phyloP scores from a whole-genome alignment of 768 basidiomycete species.

The Termitomyces heimii region DNA sequence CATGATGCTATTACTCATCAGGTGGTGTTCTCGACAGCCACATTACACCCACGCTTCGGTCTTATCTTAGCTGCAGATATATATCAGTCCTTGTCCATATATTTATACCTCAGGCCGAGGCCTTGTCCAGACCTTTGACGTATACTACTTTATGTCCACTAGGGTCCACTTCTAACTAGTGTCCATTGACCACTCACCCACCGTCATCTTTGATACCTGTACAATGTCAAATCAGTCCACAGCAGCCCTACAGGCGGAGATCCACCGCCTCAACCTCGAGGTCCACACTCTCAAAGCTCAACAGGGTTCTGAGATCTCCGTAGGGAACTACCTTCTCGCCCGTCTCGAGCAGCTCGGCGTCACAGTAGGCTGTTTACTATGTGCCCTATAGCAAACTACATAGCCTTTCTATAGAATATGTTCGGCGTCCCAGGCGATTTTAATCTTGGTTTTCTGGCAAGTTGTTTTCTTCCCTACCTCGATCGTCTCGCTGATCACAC shows the following conservation, averaged over 20 bases:
- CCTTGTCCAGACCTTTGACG: neutral
- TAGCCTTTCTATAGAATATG: neutral
- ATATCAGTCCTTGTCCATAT: neutral
- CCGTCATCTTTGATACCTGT: neutral
- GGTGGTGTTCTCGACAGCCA: neutral
- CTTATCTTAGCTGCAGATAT: neutral
- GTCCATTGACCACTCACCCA: neutral
- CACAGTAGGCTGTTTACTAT: neutral
- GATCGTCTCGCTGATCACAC: neutral
- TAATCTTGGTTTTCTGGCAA: neutral
- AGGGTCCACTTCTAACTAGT: neutral
- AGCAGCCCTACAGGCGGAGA: neutral
- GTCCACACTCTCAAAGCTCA: neutral
- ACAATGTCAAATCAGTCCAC: neutral
- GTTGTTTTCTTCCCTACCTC: neutral
- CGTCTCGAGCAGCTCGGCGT: neutral
- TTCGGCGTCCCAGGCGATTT: neutral
- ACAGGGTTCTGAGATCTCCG: neutral
- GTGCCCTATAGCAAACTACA: neutral
- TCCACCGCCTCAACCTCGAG: neutral
- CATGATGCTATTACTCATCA: neutral
- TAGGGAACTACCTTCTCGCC: neutral
- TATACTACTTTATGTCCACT: neutral
- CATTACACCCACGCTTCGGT: neutral
- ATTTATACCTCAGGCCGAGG: neutral